Conservation (phyloP, 2,329 filamentous ascomycete species). For the Huntiella abstrusa region DNA sequence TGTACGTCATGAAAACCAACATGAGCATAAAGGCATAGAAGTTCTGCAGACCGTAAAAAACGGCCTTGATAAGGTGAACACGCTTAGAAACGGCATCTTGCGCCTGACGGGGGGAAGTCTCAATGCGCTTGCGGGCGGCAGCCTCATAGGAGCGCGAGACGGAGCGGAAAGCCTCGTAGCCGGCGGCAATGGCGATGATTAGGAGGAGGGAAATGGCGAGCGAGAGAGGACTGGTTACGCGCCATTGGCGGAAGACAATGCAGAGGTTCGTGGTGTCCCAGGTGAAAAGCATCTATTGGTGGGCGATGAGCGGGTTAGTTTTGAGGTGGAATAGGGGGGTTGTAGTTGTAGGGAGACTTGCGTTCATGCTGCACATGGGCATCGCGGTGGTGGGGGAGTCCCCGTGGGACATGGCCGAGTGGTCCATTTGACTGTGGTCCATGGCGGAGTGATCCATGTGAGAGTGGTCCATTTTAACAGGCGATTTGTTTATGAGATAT, state of each 20-base stretch:
- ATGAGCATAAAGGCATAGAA: constrained; percentile 99
- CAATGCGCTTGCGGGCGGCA: constrained; percentile 27
- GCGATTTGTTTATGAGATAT: background rate
- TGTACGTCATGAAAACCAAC: constrained; percentile 99
- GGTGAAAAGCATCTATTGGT: constrained; percentile 78
- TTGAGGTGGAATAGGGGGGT: background rate
- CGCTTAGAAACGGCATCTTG: constrained; percentile 42
- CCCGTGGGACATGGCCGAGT: constrained; percentile 21
- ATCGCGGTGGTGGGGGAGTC: constrained; percentile 24
- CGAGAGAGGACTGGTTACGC: constrained; percentile 52
- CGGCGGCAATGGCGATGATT: constrained; percentile 68
- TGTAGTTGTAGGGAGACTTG: constrained; percentile 23
- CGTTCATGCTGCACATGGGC: constrained; percentile 80
- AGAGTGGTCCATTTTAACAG: constrained; percentile 9
- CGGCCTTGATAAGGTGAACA: constrained; percentile 60
- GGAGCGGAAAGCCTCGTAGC: constrained; percentile 78
- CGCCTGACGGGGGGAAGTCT: constrained; percentile 37
- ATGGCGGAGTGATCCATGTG: constrained; percentile 15
- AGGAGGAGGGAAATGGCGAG: constrained; percentile 68
- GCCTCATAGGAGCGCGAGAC: constrained; percentile 59
- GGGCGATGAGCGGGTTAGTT: background rate
- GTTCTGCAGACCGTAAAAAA: constrained; percentile 78
- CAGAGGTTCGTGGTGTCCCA: constrained; percentile 89
- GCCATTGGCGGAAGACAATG: constrained; percentile 89
- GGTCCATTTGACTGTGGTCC: constrained; percentile 28